Evolutionary conservation across 371 early-diverging fungal genomes (phyloP).

Genomic region (Mortierella sp.): DNA sequence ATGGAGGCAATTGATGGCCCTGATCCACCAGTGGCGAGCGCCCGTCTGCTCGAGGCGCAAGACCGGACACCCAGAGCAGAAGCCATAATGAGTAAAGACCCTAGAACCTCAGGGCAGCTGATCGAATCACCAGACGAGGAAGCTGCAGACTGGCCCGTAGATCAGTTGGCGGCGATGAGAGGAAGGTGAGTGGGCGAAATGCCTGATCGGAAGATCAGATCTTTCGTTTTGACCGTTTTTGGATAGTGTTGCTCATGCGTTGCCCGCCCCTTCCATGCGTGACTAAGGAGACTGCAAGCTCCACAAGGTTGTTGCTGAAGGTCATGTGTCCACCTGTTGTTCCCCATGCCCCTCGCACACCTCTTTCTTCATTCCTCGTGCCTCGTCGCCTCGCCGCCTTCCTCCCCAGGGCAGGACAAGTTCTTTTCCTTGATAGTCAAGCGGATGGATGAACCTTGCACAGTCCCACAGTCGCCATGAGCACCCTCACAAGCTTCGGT

Average conservation of each 20-base stretch:
- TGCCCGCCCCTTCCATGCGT: too few relatives aligned
- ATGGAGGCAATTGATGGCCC: not conserved
- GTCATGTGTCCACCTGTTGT: too few relatives aligned
- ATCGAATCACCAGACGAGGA: too few relatives aligned
- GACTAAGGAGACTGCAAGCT: too few relatives aligned
- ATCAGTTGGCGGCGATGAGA: not conserved
- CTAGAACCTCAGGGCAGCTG: not conserved
- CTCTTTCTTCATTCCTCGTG: not conserved
- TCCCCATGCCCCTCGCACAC: not conserved
- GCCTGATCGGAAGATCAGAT: too few relatives aligned
- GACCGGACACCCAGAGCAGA: conserved; percentile 29
- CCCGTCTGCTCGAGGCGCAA: conserved; percentile 19
- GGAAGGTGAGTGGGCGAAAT: too few relatives aligned
- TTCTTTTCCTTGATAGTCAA: conserved; percentile 7
- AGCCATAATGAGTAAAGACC: too few relatives aligned
- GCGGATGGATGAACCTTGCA: too few relatives aligned
- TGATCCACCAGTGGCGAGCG: not conserved
- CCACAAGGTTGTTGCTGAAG: too few relatives aligned
- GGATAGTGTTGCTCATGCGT: too few relatives aligned
- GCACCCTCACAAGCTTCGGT: conserved; percentile 45
- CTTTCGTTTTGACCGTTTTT: too few relatives aligned
- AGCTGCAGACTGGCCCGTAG: too few relatives aligned
- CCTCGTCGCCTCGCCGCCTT: not conserved
- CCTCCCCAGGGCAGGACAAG: not conserved
- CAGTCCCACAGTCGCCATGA: conserved; percentile 27